Evolutionary conservation across 164 flowering plant genomes (phyloP).

Genomic region (Umbilicus rupestris): DNA sequence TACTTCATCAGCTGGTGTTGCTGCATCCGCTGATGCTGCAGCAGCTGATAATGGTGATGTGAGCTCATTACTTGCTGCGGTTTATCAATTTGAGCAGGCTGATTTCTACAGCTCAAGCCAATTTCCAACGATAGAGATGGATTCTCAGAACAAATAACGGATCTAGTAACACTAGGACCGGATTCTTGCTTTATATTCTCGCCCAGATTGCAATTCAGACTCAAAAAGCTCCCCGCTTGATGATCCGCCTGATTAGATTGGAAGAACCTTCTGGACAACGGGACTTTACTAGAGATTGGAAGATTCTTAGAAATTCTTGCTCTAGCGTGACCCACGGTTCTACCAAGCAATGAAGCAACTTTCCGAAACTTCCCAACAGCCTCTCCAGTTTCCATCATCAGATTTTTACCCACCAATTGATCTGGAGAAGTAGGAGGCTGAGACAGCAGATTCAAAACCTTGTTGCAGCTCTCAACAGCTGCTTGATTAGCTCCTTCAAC

Average conservation of each 20-base stretch:
- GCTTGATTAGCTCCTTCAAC: conserved; percentile 75
- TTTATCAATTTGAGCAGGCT: not conserved
- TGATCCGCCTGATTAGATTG: not conserved
- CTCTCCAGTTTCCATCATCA: conserved; percentile 52
- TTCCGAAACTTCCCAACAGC: conserved; percentile 61
- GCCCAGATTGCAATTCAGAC: not conserved
- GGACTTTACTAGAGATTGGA: conserved; percentile 11
- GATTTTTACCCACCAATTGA: conserved; percentile 44
- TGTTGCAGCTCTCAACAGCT: conserved; percentile 81
- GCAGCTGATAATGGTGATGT: conserved; percentile 8
- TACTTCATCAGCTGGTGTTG: conserved; percentile 23
- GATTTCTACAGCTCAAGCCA: not conserved
- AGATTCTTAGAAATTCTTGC: conserved; percentile 48
- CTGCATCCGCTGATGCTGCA: conserved; percentile 16
- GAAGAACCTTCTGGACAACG: not conserved
- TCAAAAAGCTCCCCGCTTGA: not conserved
- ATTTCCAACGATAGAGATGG: conserved; percentile 5
- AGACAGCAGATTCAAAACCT: conserved; percentile 49
- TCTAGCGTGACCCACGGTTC: conserved; percentile 64
- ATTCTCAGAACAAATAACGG: not conserved
- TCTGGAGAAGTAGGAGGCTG: conserved; percentile 22
- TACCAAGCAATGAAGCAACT: conserved; percentile 58
- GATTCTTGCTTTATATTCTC: not conserved
- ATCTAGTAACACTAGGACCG: not conserved
- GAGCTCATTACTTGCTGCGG: not conserved